Conservation (phyloP, 2,329 filamentous ascomycete species). For the Trichoderma koningiopsis region DNA sequence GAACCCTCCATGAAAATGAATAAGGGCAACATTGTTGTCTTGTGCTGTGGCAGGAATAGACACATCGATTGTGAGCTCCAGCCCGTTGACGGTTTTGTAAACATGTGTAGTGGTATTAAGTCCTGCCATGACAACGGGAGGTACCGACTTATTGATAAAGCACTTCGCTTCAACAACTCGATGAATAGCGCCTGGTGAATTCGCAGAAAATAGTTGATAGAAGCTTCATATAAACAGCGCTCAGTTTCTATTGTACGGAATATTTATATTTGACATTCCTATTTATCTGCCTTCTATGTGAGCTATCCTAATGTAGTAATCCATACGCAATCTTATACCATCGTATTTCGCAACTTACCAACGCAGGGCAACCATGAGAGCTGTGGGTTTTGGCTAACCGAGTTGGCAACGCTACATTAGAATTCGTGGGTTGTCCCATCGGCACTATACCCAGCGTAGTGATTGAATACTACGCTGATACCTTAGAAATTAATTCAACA, state of each 20-base stretch:
- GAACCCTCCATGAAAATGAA: background rate
- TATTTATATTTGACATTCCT: background rate
- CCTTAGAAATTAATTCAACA: background rate
- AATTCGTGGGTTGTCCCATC: background rate
- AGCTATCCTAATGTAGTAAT: background rate
- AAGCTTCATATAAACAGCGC: background rate
- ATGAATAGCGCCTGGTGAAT: background rate
- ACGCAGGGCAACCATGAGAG: background rate
- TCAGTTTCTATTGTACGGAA: background rate
- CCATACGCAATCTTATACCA: background rate
- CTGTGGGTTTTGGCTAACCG: background rate
- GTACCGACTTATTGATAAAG: background rate
- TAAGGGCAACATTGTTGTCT: background rate
- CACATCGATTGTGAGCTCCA: background rate
- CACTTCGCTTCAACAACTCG: background rate
- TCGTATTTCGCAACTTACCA: background rate
- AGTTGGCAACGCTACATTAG: background rate
- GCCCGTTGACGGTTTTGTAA: background rate
- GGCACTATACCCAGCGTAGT: background rate
- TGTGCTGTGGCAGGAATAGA: background rate
- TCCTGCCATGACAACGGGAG: background rate
- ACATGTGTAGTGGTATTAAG: background rate
- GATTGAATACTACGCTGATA: background rate
- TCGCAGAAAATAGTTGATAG: background rate
- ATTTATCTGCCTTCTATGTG: background rate